Base-by-base conservation (phyloP, 116 monocot genomes). In the Iris pallida region DNA sequence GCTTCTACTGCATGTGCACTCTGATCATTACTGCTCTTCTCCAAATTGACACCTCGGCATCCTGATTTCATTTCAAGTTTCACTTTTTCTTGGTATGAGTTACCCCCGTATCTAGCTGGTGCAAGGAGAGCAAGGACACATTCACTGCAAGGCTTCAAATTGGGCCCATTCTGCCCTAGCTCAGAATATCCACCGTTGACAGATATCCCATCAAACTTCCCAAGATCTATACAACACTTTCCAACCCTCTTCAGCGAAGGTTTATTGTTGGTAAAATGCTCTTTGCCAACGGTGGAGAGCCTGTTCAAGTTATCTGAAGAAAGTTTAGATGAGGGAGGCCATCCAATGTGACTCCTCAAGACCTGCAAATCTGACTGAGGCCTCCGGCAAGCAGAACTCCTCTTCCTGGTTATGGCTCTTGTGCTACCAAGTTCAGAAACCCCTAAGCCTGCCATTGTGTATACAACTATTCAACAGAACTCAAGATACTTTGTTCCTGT, bases 111-210 rank as follows among this genome's bases (percentile, higher is more conserved):
- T 63, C 64, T 53, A 0, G 78, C 75, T 51, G 49, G 49, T 13
- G 49, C 49, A 51, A 13, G 13, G 13, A 51, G 49, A 10, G 76
- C 81, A 65, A 86, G 75, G 52, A 65, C 69, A 66, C 78, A 76
- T 72, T 89, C 80, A 17, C 72, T 76, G 40, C 71, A 75, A 44
- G 73, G 42, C 61, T 75, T 76, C 43, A 70, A 61, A 60, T 73
- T 78, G n/a, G 71, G 53, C 5, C 53, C 73, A 72, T 18, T 73
- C n/a, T 68, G 20, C n/a, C 54, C 56, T 42, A 44, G 46, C 60
- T 58, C 62, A 70, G 70, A 73, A 10, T 70, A 58, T 59, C 73
- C 78, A 65, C 70, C 53, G 20, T 59, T 66, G 15, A 46, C 61
- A 72, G 70, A 75, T 30, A 60, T 55, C 6, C 8, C 47, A 47